Conservation (phyloP, 192 early-diverging fungal genomes). For the Linnemannia zychae region DNA sequence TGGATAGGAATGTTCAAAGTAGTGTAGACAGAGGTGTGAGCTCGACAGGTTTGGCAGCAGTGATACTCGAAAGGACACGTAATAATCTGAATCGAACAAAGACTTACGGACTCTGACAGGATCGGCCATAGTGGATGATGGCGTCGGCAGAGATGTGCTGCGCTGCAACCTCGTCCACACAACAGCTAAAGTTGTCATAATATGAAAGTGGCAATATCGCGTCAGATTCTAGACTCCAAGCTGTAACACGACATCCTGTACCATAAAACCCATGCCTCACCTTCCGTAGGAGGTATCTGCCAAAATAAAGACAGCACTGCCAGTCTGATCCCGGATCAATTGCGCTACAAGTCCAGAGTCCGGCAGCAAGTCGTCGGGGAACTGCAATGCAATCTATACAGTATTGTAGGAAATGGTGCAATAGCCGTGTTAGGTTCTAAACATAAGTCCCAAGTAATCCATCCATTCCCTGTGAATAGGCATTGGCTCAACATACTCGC, state of each 20-base stretch:
- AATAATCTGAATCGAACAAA: neutral
- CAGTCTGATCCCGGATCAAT: slow-evolving; percentile 63
- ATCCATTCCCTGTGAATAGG: slow-evolving; percentile 3
- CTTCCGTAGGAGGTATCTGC: slow-evolving; percentile 97
- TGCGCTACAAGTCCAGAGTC: slow-evolving; percentile 76
- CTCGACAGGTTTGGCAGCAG: neutral
- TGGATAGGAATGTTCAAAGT: neutral
- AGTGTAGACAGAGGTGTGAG: neutral
- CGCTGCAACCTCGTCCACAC: slow-evolving; percentile 97
- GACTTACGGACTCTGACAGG: slow-evolving; percentile 87
- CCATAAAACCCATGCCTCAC: slow-evolving; percentile 32
- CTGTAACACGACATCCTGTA: neutral
- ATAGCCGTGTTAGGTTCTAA: no score
- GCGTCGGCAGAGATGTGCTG: slow-evolving; percentile 88
- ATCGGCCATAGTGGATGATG: slow-evolving; percentile 96
- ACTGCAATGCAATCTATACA: slow-evolving; percentile 91
- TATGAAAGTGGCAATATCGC: neutral
- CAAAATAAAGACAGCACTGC: slow-evolving; percentile 78
- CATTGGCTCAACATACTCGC: slow-evolving; percentile 40
- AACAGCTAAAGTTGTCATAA: slow-evolving; percentile 74
- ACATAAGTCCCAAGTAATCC: neutral
- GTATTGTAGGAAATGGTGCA: neutral
- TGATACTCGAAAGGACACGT: neutral
- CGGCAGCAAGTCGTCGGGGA: slow-evolving; percentile 89
- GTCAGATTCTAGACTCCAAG: neutral